Conservation (phyloP, 2,329 filamentous ascomycete genomes). For the Aspergillus carbonarius region DNA sequence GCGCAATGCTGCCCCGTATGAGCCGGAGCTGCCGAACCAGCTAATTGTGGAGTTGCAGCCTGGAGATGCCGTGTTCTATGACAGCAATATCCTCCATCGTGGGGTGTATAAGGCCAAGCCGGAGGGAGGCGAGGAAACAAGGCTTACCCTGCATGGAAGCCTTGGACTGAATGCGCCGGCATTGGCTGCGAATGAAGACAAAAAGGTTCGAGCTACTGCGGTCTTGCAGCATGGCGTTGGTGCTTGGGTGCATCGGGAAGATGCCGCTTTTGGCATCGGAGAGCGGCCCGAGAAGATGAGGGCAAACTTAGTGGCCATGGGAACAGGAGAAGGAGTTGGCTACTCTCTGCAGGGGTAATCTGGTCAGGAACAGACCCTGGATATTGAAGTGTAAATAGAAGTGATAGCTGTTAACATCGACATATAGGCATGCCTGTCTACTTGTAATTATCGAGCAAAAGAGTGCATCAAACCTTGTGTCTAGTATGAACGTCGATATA, state of each 20-base stretch:
- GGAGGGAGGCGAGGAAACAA: constrained; percentile 36
- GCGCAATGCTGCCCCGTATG: constrained; percentile 65
- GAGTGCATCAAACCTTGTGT: background rate
- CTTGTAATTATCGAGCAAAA: background rate
- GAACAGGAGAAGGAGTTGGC: constrained; percentile 45
- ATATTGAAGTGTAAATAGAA: background rate
- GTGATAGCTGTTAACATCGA: background rate
- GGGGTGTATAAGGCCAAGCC: constrained; percentile 43
- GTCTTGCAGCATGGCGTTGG: constrained; percentile 50
- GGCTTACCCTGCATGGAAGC: constrained; percentile 47
- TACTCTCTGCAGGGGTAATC: constrained; percentile 43
- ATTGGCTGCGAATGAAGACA: constrained; percentile 24
- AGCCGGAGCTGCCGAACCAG: constrained; percentile 61
- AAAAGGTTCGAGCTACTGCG: constrained; percentile 42
- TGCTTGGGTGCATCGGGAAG: constrained; percentile 43
- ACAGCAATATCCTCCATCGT: constrained; percentile 75
- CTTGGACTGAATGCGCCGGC: constrained; percentile 37
- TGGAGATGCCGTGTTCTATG: constrained; percentile 82
- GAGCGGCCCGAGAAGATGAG: constrained; percentile 46
- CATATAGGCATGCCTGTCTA: background rate
- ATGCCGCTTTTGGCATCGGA: constrained; percentile 41
- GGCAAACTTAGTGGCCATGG: constrained; percentile 46
- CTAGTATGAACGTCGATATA: background rate
- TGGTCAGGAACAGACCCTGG: background rate
- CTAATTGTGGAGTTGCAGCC: constrained; percentile 64